Conservation (phyloP, 78 protist genomes). For the Protostelium mycophagum region DNA sequence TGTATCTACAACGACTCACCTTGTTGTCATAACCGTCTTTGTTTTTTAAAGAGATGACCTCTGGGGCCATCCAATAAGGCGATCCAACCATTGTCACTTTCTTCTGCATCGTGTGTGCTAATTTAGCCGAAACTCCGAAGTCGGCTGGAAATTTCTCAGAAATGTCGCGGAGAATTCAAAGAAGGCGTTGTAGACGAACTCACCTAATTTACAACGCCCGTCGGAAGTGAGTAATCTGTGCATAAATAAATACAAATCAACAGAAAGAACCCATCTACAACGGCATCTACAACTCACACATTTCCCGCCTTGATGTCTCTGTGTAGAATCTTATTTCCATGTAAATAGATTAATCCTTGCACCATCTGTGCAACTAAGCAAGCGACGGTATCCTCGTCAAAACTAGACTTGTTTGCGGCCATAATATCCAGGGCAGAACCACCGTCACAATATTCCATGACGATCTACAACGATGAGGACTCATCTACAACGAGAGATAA, state of each 20-base stretch:
- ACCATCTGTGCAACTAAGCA: slow-evolving; percentile 33
- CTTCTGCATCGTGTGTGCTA: slow-evolving; percentile 47
- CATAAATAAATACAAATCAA: not conserved
- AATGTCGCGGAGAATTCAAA: too few species aligned
- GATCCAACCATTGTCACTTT: slow-evolving; percentile 67
- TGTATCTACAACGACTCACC: slow-evolving; percentile 24
- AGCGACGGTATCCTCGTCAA: slow-evolving; percentile 40
- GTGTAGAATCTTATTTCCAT: slow-evolving; percentile 55
- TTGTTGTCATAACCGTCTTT: not conserved
- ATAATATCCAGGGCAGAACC: slow-evolving; percentile 58
- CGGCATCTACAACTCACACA: slow-evolving; percentile 39
- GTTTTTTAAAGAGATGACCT: slow-evolving; percentile 44
- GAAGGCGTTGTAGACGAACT: too few species aligned
- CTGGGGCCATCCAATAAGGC: slow-evolving; percentile 77
- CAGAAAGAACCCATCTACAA: slow-evolving; percentile 44
- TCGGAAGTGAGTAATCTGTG: not conserved
- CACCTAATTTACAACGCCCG: not conserved
- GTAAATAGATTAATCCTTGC: slow-evolving; percentile 69
- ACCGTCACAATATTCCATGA: slow-evolving; percentile 69
- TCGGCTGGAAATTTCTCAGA: slow-evolving; percentile 26
- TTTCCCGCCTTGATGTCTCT: slow-evolving; percentile 78
- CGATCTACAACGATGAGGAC: slow-evolving; percentile 12
- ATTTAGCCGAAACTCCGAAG: slow-evolving; percentile 61
- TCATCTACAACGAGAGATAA: not conserved
- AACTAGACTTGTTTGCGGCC: slow-evolving; percentile 36